These are phyloP conservation scores for Apiospora marii DNA, from an alignment of 2,329 filamentous ascomycete genomes.

Conservation along the genomic window DNA sequence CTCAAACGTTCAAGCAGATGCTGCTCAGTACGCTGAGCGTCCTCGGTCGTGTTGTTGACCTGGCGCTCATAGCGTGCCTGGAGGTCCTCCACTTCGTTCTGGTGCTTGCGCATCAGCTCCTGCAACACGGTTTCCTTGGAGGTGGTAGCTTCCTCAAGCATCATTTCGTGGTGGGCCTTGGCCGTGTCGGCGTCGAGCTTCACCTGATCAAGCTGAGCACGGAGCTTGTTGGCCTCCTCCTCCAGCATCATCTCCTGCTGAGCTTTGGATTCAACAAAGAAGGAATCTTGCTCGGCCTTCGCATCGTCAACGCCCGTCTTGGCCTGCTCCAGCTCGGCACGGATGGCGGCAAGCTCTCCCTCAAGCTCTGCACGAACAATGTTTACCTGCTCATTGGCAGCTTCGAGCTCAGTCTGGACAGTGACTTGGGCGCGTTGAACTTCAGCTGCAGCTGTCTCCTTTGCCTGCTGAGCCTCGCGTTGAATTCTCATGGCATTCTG, in stretches of 20 bases:
- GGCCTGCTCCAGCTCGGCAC: conserved; percentile 76
- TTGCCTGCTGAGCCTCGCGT: conserved; percentile 84
- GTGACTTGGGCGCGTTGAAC: conserved; percentile 81
- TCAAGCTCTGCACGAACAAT: conserved; percentile 83
- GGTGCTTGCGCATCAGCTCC: conserved; percentile 61
- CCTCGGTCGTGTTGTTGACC: conserved; percentile 77
- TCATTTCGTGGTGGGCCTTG: conserved; percentile 82
- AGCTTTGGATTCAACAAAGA: conserved; percentile 78
- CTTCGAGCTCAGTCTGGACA: conserved; percentile 82
- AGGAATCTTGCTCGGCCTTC: conserved; percentile 79
- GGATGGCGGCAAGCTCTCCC: conserved; percentile 74
- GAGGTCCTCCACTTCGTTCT: conserved; percentile 76
- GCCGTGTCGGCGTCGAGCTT: conserved; percentile 82
- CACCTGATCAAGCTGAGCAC: conserved; percentile 78
- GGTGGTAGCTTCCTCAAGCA: conserved; percentile 78
- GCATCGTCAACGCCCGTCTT: conserved; percentile 79
- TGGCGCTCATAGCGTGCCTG: conserved; percentile 78
- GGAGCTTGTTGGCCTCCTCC: conserved; percentile 75
- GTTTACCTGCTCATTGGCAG: conserved; percentile 86
- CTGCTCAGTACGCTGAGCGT: conserved; percentile 80
- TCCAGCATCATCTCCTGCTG: conserved; percentile 82
- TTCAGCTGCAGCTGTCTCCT: conserved; percentile 80
- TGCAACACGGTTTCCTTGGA: conserved; percentile 43
- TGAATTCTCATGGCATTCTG: conserved; percentile 74
- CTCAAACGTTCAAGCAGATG: conserved; percentile 83